These are phyloP conservation scores for Ceratocystis papillata DNA, from an alignment of 2,329 filamentous ascomycete genomes.

Conservation along the genomic window DNA sequence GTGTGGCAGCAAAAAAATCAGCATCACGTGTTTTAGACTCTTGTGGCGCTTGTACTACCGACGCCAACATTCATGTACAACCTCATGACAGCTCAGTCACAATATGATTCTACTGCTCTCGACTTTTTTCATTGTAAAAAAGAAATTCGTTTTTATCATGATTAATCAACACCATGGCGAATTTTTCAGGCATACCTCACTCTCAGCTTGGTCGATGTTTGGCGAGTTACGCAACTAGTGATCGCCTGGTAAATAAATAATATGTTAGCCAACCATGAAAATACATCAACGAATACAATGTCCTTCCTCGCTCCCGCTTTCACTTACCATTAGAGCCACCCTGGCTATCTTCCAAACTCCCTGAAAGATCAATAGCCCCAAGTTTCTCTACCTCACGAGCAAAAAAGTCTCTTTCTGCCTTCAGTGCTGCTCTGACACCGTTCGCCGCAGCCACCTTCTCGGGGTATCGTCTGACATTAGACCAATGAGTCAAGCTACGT, in stretches of 20 bases:
- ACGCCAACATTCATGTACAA: not conserved
- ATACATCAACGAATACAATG: not conserved
- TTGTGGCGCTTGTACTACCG: slow-evolving; percentile 1
- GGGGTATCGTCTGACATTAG: slow-evolving; percentile 73
- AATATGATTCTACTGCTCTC: no score
- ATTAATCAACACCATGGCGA: not conserved
- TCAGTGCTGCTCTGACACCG: slow-evolving; percentile 22
- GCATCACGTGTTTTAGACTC: not conserved
- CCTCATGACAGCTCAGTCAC: not conserved
- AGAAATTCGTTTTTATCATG: not conserved
- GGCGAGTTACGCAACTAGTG: slow-evolving; percentile 6
- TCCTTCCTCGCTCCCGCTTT: not conserved
- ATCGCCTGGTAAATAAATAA: not conserved
- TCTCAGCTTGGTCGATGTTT: not conserved
- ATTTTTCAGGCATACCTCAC: not conserved
- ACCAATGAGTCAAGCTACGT: slow-evolving; percentile 84
- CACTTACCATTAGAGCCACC: slow-evolving; percentile 15
- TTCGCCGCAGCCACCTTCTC: slow-evolving; percentile 57
- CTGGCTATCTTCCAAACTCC: slow-evolving; percentile 16
- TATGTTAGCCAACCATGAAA: not conserved
- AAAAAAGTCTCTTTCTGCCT: slow-evolving; percentile 60
- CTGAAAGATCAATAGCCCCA: slow-evolving; percentile 35
- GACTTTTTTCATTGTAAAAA: not conserved
- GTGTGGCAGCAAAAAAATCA: not conserved
- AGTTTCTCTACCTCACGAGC: slow-evolving; percentile 64